phyloP scores from a whole-genome alignment of 2,329 filamentous ascomycete species.

The Apiospora saccharicola region DNA sequence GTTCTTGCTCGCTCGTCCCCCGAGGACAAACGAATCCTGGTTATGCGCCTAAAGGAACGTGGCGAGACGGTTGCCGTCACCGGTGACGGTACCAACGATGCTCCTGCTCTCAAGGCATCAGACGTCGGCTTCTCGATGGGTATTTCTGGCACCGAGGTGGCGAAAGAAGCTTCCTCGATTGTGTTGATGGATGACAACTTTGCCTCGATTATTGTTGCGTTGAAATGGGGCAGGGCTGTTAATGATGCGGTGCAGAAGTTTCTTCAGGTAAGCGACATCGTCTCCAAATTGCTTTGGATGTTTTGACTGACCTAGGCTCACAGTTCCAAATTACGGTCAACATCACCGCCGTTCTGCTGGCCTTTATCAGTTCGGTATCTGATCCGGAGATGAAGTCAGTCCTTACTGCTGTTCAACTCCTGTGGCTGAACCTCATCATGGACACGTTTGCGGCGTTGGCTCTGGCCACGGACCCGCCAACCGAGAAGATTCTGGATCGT shows the following conservation, averaged over 20 bases:
- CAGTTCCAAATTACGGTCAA: slow-evolving; percentile 75
- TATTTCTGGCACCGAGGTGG: slow-evolving; percentile 70
- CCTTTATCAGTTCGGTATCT: slow-evolving; percentile 69
- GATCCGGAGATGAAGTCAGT: slow-evolving; percentile 63
- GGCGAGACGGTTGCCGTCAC: slow-evolving; percentile 71
- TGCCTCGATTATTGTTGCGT: slow-evolving; percentile 69
- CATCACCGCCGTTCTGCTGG: slow-evolving; percentile 71
- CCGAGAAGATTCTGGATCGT: slow-evolving; percentile 63
- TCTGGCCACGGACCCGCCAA: slow-evolving; percentile 69
- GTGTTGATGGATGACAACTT: slow-evolving; percentile 74
- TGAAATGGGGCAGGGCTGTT: slow-evolving; percentile 73
- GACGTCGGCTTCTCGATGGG: slow-evolving; percentile 76
- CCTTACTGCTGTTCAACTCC: slow-evolving; percentile 70
- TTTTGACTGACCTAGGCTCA: not conserved
- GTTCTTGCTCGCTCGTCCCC: slow-evolving; percentile 72
- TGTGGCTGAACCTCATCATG: slow-evolving; percentile 77
- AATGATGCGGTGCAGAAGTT: slow-evolving; percentile 75
- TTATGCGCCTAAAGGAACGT: slow-evolving; percentile 66
- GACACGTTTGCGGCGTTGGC: slow-evolving; percentile 72
- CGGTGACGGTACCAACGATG: slow-evolving; percentile 73
- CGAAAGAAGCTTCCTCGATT: slow-evolving; percentile 73
- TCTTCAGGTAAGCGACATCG: slow-evolving; percentile 55
- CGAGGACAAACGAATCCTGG: slow-evolving; percentile 71
- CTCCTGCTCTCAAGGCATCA: slow-evolving; percentile 69
- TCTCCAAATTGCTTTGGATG: not conserved